These are phyloP conservation scores for Gonapodya sp. DNA, from an alignment of 192 early-diverging fungal genomes.

Conservation along the genomic window DNA sequence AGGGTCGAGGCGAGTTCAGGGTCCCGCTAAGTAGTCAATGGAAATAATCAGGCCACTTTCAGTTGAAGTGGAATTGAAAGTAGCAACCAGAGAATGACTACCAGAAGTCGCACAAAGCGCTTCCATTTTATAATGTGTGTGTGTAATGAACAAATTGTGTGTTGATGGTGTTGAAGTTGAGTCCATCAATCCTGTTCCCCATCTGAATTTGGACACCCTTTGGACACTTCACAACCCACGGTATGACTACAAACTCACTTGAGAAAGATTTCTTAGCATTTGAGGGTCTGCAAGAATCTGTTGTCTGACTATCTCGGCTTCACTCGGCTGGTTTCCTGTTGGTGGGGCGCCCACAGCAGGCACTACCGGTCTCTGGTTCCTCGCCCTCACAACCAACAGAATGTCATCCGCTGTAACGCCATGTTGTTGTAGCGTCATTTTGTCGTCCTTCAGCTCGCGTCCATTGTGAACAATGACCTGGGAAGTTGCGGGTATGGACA, in stretches of 20 bases:
- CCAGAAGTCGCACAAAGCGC: too few relatives aligned
- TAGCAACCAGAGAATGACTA: not conserved
- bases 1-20: slow-evolving; percentile 57
- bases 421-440: slow-evolving; percentile 53
- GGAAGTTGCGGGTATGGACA: slow-evolving; percentile 46
- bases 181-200: too few relatives aligned
- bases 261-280: slow-evolving; percentile 44
- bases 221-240: not conserved
- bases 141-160: too few relatives aligned
- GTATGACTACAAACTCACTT: slow-evolving; percentile 30
- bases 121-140: too few relatives aligned
- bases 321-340: slow-evolving; percentile 23
- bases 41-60: not conserved
- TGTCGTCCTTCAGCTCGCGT: slow-evolving; percentile 39
- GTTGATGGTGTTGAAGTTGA: too few relatives aligned
- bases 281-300: slow-evolving; percentile 49
- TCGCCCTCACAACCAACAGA: slow-evolving; percentile 42
- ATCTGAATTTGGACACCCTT: too few relatives aligned
- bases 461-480: slow-evolving; percentile 65
- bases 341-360: slow-evolving; percentile 12
- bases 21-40: slow-evolving; percentile 27
- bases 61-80: not conserved
- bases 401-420: slow-evolving; percentile 66
- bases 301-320: slow-evolving; percentile 44
- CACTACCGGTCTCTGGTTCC: slow-evolving; percentile 1